Evolutionary conservation across 2,329 filamentous ascomycete species (phyloP), one percentile per base, ranked within the genome.

Genomic region (Paracoccidioides lutzii): DNA sequence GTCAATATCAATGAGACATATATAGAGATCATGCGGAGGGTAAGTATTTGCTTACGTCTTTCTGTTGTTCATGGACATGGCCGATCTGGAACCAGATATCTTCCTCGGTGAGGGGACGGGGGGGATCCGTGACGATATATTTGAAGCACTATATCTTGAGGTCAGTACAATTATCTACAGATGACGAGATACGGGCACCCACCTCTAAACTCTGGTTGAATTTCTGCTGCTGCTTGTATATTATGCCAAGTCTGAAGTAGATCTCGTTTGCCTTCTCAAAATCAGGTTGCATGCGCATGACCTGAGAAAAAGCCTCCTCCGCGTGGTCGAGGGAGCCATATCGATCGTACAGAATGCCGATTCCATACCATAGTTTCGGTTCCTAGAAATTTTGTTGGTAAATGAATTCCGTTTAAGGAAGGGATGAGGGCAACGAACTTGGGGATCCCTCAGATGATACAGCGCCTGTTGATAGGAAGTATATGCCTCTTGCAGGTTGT

Each of bases 61-160:
- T 97, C 72, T 97, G 91, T 67, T 97, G 93, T 69, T 98, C 93
- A 66, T 98, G 90, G 52, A 98, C 93, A 70, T 98, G 93, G 32
- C 93, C 93, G 67, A 98, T 97, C 72, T 98, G 93, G 76, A 98
- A 98, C 91, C 91, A 97, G 58, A 98, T 98, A 65, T 98, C 93
- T 71, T 97, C 91, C 70, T 97, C 90, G 0, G 90, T 96, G 64
- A 98, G 73, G 2, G 93, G 93, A 3, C 88, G 84, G 3, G 93
- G 93, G 33, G 93, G 91, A 54, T 95, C 90, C 62, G 82, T 86
- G 60, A 97, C 90, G 63, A 98, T 98, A 69, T 95, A 97, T 73
- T 93, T 93, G 76, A 98, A 98, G 76, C 93, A 97, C 88, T 96
- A 57, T 8, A 35, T 15, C 9, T 5, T 5, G 32, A 15, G 30